Base-by-base conservation (phyloP, 768 basidiomycete species). In the Agrocybe praecox region DNA sequence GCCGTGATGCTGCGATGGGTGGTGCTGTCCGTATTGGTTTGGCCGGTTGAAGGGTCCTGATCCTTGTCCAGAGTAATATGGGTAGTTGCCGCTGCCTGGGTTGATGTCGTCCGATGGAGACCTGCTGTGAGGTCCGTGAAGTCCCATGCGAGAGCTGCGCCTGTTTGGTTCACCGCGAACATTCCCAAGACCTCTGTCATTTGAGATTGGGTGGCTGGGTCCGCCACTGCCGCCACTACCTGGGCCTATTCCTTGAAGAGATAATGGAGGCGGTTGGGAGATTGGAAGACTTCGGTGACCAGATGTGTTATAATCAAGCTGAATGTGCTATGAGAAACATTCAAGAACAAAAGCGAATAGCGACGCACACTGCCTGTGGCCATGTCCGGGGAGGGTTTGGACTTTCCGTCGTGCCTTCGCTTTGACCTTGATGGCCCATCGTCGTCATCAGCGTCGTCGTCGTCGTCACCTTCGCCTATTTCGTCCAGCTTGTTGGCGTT, bases 391-490 rank as follows among this genome's bases (percentile, higher is more conserved):
- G 56, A 46, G 19, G 65, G 67, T 49, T 76, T 77, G 52, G 71
- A 36, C 56, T 72, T 73, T 0, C 72, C 73, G 55, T 72, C 71
- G 18, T 65, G 62, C 18, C 69, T 66, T n/a, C 76, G 65, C 62
- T 74, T 74, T 33, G 36, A 45, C 44, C 62, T 43, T 22, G 58
- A 43, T 19, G 57, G 26, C 26, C 26, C 49, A 10, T 67, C 67
- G 21, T 66, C 70, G 40, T 74, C 76, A 33, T 77, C 79, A 6
- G 6, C 36, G 40, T 78, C 78, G 18, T 77, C 76, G 1, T 76
- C 80, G 22, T 75, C 79, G 14, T 76, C 77, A 7, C 69, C 78
- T 17, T 69, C 81, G 46, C 67, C 78, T 2, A 61, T 68, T 14
- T 72, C 72, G 23, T 76, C 75, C 32, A 70, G 60, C 55, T 69